Base-by-base conservation (phyloP, 2,329 filamentous ascomycete species). In the Exophiala spinifera region DNA sequence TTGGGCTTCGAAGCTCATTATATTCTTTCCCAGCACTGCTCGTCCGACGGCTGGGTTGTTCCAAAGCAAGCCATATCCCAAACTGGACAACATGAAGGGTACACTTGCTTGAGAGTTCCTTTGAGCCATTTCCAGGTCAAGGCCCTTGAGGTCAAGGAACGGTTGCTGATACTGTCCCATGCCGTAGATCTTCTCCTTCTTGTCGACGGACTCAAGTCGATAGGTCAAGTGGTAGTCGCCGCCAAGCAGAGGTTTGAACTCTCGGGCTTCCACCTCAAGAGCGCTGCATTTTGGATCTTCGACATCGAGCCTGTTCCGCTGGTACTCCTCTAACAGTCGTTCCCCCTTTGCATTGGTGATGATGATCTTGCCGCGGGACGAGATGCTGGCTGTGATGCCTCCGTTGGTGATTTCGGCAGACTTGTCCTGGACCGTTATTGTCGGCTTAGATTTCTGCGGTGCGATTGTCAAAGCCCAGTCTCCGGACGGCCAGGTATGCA, bases 161-260 rank as follows among this genome's bases (percentile, higher is more conserved):
- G 81, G 79, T 60, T 87, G 83, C 62, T 87, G 84, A 56, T 87
- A 86, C 67, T 87, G 84, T 0, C 84, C 84, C 83, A 86, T 86
- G 17, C 84, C 84, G 62, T 77, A 87, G n/a, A 87, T 79, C 63
- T 78, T 81, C 65, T 87, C 84, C 15, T 78, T 70, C 0, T 70
- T 67, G 49, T 78, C 67, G 49, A 80, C 64, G 1, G 78, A 79
- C 64, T 86, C 83, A 49, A 86, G 76, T 0, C 84, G 74, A 60
- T 78, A 72, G 0, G 81, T 85, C 7, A 86, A 69, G 49, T 81
- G 76, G 62, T 81, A 85, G 37, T 76, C 74, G 1, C 72, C 69
- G 4, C 81, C 81, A 0, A 74, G 67, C 2, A 78, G 74, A 0
- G 80, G 76, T 48, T 75, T 75, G 64, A 84, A 81, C 64, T 85